A percentile compares a stretch with the other conserved stretches of the same genome.
Evolutionary conservation across 2,329 filamentous ascomycete species (phyloP).

Genomic region (Polytolypa hystricis): DNA sequence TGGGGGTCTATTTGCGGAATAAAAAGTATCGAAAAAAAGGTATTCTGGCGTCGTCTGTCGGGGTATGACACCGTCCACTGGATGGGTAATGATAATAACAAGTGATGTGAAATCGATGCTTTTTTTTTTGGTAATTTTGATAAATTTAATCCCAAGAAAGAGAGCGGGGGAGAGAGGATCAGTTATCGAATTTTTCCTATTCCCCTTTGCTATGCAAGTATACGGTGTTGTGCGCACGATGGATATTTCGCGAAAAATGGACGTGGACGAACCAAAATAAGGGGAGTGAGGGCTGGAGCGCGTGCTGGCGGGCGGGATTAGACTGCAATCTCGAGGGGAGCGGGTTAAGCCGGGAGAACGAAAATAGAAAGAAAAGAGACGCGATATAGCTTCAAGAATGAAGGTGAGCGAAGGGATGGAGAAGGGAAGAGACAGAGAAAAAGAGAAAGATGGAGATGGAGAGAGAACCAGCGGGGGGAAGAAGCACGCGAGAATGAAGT

Average conservation of each 20-base stretch:
- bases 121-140: too few species aligned
- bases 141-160: too few species aligned
- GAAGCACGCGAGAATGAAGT: slow-evolving; percentile 13
- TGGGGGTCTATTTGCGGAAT: background rate
- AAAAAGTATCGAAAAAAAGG: background rate
- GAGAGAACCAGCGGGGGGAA: slow-evolving; percentile 15
- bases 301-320: background rate
- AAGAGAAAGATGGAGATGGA: too few species aligned
- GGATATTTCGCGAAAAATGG: background rate
- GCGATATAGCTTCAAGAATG: slow-evolving; percentile 7
- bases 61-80: too few species aligned
- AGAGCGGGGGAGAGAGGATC: background rate
- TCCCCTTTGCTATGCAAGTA: background rate
- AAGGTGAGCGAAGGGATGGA: slow-evolving; percentile 19
- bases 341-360: slow-evolving; percentile 2
- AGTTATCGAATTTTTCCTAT: background rate
- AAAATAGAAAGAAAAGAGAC: slow-evolving; percentile 4
- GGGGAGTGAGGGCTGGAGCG: background rate
- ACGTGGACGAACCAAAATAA: background rate
- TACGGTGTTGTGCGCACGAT: background rate
- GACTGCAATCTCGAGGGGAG: background rate
- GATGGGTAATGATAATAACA: too few species aligned
- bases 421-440: slow-evolving; percentile 11
- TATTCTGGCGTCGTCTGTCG: too few species aligned
- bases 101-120: too few species aligned